phyloP scores from a whole-genome alignment of 441 rosid genomes.

The Theobroma grandiflorum region DNA sequence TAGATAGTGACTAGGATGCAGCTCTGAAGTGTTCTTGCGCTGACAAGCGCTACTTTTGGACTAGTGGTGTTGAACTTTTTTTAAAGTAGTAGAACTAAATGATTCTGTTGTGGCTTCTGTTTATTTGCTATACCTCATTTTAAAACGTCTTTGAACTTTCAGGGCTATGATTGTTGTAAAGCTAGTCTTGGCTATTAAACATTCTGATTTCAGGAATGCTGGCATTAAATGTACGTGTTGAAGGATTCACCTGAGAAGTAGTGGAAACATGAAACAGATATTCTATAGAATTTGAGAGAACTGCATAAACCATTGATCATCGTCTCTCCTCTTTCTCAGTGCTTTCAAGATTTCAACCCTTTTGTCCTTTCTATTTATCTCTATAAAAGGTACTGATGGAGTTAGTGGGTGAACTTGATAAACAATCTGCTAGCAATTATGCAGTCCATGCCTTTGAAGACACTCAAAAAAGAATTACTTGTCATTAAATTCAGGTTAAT shows the following conservation, averaged over 20 bases:
- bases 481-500: neutral
- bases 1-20: neutral
- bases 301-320: neutral
- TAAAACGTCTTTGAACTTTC: neutral
- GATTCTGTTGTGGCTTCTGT: neutral
- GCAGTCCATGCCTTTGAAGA: neutral
- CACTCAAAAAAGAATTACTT: neutral
- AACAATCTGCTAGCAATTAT: neutral
- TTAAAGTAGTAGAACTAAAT: neutral
- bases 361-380: neutral
- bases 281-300: neutral
- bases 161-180: too few species aligned
- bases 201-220: too few species aligned
- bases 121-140: neutral
- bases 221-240: too few species aligned
- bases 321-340: neutral
- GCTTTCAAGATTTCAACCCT: neutral
- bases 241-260: neutral
- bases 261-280: neutral
- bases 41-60: neutral
- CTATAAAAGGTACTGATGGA: neutral
- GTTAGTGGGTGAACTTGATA: neutral
- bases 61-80: neutral
- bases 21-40: neutral
- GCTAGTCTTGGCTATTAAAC: too few species aligned